Percentiles rank a stretch among this genome's conserved stretches.
phyloP scores from a whole-genome alignment of 2,329 filamentous ascomycete species.

The Colletotrichum truncatum region DNA sequence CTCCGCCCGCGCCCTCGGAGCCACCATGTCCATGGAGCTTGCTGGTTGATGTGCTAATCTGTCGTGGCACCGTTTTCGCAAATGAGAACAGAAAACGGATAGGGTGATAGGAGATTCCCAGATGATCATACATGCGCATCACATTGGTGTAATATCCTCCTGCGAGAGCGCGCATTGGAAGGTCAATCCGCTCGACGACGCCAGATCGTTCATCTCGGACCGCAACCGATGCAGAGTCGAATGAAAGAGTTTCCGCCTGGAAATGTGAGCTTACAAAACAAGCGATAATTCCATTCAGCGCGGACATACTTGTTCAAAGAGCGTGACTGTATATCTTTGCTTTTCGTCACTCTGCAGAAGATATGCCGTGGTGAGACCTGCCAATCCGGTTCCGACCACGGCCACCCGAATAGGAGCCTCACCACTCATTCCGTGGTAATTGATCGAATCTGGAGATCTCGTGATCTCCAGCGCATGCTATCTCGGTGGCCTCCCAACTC shows the following conservation, averaged over 20 bases:
- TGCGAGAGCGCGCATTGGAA: conserved; percentile 49
- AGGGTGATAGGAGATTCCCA: conserved; percentile 58
- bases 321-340: conserved; percentile 42
- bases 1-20: conserved; percentile 28
- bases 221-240: conserved; percentile 49
- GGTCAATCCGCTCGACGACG: conserved; percentile 44
- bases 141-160: conserved; percentile 63
- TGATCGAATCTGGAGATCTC: background rate
- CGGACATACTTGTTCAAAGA: conserved; percentile 47
- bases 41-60: background rate
- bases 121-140: conserved; percentile 63
- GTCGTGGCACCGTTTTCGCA: conserved; percentile 40
- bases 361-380: conserved; percentile 46
- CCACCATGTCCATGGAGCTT: background rate
- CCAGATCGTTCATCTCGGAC: conserved; percentile 41
- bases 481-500: background rate
- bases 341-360: conserved; percentile 42
- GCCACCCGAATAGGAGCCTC: conserved; percentile 37
- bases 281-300: background rate
- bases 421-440: background rate
- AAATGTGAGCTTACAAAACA: background rate
- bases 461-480: background rate
- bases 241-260: conserved; percentile 44
- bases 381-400: conserved; percentile 48
- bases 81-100: conserved; percentile 65